Base-by-base conservation (phyloP, 306 rosid species). In the Malus orientalis region DNA sequence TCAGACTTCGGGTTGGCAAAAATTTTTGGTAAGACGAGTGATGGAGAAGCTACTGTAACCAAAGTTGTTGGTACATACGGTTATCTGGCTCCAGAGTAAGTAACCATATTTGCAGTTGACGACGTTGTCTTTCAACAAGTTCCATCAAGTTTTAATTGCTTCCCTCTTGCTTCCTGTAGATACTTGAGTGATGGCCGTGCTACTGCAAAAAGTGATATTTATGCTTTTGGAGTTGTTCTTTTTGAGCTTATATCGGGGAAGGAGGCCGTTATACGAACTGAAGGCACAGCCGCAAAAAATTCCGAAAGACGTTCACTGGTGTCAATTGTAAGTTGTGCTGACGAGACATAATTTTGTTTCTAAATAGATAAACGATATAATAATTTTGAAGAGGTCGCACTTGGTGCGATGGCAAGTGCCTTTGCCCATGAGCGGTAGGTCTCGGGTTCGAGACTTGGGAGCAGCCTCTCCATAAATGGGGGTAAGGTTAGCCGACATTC, bases 1-100 rank as follows among this genome's bases (percentile, higher is more conserved):
- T 95, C 99, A 76, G 99, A 95, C 86, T 95, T 95, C 75, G 99
- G 99, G 78, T 85, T 95, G 87, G 99, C 99, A 38, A 95, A 91
- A 77, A 97, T 92, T 75, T 91, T 87, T 38, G 97, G 97, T 30
- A 91, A 76, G 86, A 76, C 88, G 45, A 82, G 84, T 42, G 97
- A 95, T n/a, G 99, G 90, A 74, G 99, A 95, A 80, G 77, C 91
- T 74, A 55, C 90, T 11, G 84, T 86, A 18, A 92, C 99, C 71
- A 95, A 88, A 91, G 97, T 95, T 73, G 99, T 95, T 73, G 99
- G 99, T 79, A 92, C 99, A 78, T 95, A 88, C 65, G 99, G 99
- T 76, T 95, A 95, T 86, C 88, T 95, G 70, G 97, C 99, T 70
- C 99, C 99, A 11, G 99, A 95, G 99, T 95, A 86, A 83, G 97